A percentile compares a stretch with the other conserved stretches of the same genome.
Evolutionary conservation across 2,329 filamentous ascomycete genomes (phyloP).

Genomic region (Stachybotrys chartarum): DNA sequence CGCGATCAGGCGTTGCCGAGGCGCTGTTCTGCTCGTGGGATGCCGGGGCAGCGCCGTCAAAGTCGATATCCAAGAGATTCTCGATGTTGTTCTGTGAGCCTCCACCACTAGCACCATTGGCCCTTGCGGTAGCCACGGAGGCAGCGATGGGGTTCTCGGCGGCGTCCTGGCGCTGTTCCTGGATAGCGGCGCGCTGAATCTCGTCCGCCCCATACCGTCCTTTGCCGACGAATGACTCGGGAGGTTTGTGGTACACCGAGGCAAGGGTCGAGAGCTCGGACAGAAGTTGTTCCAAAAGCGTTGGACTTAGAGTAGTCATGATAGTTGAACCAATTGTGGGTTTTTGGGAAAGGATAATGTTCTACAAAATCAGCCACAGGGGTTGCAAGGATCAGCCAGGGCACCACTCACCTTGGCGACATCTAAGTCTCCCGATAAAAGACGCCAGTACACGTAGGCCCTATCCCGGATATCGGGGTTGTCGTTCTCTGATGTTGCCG

Average conservation of each 20-base stretch:
- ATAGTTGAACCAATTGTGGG: conserved; percentile 82
- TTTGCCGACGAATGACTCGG: conserved; percentile 95
- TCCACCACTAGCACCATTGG: conserved; percentile 49
- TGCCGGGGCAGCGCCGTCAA: conserved; percentile 89
- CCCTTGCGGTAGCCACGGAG: conserved; percentile 63
- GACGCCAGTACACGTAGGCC: conserved; percentile 96
- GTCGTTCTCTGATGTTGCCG: conserved; percentile 89
- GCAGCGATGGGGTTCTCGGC: conserved; percentile 92
- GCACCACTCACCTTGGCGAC: conserved; percentile 64
- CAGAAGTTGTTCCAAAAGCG: conserved; percentile 83
- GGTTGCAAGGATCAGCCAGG: background rate
- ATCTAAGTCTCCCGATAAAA: conserved; percentile 85
- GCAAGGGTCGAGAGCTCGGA: conserved; percentile 88
- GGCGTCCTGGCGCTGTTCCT: conserved; percentile 88
- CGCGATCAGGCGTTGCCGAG: conserved; percentile 59
- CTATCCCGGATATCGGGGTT: conserved; percentile 96
- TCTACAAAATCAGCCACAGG: conserved; percentile 29
- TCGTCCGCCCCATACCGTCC: conserved; percentile 90
- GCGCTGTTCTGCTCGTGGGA: conserved; percentile 56
- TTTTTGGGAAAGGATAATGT: conserved; percentile 87
- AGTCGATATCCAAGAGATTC: conserved; percentile 93
- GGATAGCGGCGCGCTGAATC: conserved; percentile 90
- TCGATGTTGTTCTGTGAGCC: conserved; percentile 72
- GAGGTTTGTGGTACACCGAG: conserved; percentile 97
- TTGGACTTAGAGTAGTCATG: conserved; percentile 78